A percentile compares a stretch with the other conserved stretches of the same genome.
phyloP scores from a whole-genome alignment of 345 rosid genomes.

The Salix arbutifolia region DNA sequence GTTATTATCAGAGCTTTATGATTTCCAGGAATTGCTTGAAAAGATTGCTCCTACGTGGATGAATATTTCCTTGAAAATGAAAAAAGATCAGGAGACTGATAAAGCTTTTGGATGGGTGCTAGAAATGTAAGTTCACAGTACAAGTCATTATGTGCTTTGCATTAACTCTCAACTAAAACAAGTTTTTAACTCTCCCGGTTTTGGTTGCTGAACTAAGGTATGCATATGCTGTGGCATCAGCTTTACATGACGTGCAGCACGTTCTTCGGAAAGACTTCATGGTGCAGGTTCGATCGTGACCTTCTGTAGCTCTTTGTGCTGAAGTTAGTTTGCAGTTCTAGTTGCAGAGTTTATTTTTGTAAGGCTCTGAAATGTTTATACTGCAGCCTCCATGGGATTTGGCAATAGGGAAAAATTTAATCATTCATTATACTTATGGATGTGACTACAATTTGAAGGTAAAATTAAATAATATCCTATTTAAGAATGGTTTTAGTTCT shows the following conservation, averaged over 20 bases:
- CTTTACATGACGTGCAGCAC: conserved; percentile 83
- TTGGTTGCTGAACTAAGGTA: conserved; percentile 51
- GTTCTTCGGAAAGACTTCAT: conserved; percentile 83
- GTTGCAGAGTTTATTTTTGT: conserved; percentile 1
- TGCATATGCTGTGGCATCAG: conserved; percentile 96
- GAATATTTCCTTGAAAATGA: conserved; percentile 90
- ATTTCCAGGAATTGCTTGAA: conserved; percentile 38
- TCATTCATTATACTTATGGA: conserved; percentile 93
- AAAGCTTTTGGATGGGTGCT: conserved; percentile 94
- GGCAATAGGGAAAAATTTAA: conserved; percentile 50
- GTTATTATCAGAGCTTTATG: not conserved
- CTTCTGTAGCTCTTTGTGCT: not conserved
- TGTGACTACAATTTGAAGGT: conserved; percentile 91
- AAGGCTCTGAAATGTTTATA: not conserved
- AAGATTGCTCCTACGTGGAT: conserved; percentile 97
- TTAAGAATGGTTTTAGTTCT: not conserved
- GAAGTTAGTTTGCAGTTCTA: not conserved
- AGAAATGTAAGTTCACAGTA: conserved; percentile 67
- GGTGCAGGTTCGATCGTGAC: conserved; percentile 66
- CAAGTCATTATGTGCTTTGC: not conserved
- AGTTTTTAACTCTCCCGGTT: not conserved
- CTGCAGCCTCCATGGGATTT: conserved; percentile 96
- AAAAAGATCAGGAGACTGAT: conserved; percentile 82
- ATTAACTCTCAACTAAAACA: not conserved
- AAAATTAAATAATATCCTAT: not conserved